Conservation (phyloP, 495 filamentous ascomycete genomes). For the Parachaetomium inaequale region DNA sequence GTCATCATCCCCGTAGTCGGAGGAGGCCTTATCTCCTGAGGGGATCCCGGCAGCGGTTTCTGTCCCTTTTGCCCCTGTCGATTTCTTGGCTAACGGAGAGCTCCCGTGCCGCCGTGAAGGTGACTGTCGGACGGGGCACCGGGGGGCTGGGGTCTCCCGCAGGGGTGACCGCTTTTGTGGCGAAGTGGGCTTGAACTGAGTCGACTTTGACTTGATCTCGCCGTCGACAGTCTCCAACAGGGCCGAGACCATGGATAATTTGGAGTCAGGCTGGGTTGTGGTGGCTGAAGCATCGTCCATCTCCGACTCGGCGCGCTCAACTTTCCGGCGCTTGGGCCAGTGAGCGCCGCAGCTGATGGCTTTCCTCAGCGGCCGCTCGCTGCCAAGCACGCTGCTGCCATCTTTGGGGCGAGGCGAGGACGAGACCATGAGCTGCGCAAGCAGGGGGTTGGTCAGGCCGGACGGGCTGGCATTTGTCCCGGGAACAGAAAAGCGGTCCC, state of each 20-base stretch:
- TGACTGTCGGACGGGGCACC: background rate
- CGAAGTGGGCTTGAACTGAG: constrained; percentile 30
- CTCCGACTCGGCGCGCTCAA: constrained; percentile 30
- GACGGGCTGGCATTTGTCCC: constrained; percentile 35
- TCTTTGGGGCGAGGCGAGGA: constrained; percentile 62
- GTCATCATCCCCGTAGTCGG: constrained; percentile 49
- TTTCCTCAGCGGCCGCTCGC: constrained; percentile 57
- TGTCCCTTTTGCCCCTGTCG: constrained; percentile 13
- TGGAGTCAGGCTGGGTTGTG: constrained; percentile 37
- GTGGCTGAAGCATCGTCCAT: constrained; percentile 14
- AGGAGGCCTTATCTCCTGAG: constrained; percentile 29
- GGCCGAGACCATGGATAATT: constrained; percentile 48
- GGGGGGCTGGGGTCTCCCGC: background rate
- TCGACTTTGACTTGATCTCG: constrained; percentile 34
- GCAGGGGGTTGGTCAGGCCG: constrained; percentile 44
- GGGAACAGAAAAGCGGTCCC: constrained; percentile 65
- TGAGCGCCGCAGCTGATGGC: constrained; percentile 70
- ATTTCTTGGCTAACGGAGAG: constrained; percentile 14
- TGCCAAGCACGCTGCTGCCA: constrained; percentile 42
- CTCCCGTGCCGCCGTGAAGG: constrained; percentile 2
- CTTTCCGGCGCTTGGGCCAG: constrained; percentile 59
- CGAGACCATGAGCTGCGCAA: constrained; percentile 62
- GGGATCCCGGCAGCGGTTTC: constrained; percentile 2
- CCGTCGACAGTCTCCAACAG: constrained; percentile 43
- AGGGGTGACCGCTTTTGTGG: constrained; percentile 25